A percentile compares a stretch with the other conserved stretches of the same genome.
phyloP scores from a whole-genome alignment of 805 yeast species.

The Metschnikowia sp. region DNA sequence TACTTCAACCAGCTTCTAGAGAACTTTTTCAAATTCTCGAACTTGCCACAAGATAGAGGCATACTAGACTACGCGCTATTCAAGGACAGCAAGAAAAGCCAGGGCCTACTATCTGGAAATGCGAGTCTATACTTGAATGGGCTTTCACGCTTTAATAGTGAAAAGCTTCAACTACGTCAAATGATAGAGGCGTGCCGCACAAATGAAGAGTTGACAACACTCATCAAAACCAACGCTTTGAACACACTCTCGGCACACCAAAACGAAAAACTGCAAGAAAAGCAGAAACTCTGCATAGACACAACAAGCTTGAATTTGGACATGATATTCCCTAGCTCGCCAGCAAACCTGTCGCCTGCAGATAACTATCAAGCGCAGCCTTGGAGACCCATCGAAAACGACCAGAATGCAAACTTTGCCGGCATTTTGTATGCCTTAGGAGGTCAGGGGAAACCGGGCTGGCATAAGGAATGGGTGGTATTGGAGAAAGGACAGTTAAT shows the following conservation, averaged over 20 bases:
- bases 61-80: constrained; percentile 11
- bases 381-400: constrained; percentile 13
- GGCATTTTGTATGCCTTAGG: constrained; percentile 59
- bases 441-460: constrained; percentile 61
- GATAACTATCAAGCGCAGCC: not conserved
- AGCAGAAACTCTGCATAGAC: not conserved
- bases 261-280: not conserved
- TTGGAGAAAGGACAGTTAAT: constrained; percentile 62
- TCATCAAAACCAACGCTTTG: constrained; percentile 28
- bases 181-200: constrained; percentile 38
- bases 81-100: constrained; percentile 17
- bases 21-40: constrained; percentile 33
- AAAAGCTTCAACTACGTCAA: constrained; percentile 39
- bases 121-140: constrained; percentile 32
- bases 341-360: constrained; percentile 6
- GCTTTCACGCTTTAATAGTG: constrained; percentile 38
- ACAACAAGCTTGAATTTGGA: constrained; percentile 18
- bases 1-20: constrained; percentile 38
- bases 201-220: constrained; percentile 37
- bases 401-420: constrained; percentile 30
- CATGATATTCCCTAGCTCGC: constrained; percentile 23
- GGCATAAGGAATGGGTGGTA: constrained; percentile 91
- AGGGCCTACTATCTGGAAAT: constrained; percentile 19
- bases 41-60: constrained; percentile 16
- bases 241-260: constrained; percentile 9